Conservation (phyloP, 345 rosid genomes). For the Pelargonium nanum region DNA sequence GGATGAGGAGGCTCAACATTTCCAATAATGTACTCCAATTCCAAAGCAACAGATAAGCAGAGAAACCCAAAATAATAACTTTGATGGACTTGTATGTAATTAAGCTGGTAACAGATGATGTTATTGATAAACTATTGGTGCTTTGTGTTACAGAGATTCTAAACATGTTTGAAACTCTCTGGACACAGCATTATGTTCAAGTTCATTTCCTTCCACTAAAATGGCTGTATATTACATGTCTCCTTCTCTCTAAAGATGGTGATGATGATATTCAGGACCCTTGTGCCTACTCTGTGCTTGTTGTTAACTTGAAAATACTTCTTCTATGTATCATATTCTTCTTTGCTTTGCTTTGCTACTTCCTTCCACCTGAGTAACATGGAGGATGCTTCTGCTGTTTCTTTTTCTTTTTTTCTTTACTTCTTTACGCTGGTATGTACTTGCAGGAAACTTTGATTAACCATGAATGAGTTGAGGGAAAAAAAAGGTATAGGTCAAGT, state of each 20-base stretch:
- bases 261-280: neutral
- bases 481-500: no score
- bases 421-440: neutral
- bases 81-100: neutral
- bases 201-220: neutral
- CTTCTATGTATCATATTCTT: constrained; percentile 8
- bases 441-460: neutral
- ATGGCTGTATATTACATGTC: neutral
- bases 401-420: neutral
- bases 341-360: neutral
- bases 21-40: no score
- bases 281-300: neutral
- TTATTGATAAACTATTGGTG: neutral
- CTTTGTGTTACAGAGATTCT: neutral
- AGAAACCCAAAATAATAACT: neutral
- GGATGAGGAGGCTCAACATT: no score
- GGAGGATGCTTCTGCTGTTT: neutral
- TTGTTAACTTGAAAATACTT: neutral
- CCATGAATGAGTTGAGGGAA: no score
- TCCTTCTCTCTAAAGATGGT: neutral
- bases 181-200: neutral
- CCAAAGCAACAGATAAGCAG: no score
- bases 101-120: no score
- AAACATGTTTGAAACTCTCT: neutral
- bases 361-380: neutral